These are phyloP conservation scores for Rubroboletus pulcherrimus DNA, from an alignment of 768 basidiomycete species.

Conservation along the genomic window DNA sequence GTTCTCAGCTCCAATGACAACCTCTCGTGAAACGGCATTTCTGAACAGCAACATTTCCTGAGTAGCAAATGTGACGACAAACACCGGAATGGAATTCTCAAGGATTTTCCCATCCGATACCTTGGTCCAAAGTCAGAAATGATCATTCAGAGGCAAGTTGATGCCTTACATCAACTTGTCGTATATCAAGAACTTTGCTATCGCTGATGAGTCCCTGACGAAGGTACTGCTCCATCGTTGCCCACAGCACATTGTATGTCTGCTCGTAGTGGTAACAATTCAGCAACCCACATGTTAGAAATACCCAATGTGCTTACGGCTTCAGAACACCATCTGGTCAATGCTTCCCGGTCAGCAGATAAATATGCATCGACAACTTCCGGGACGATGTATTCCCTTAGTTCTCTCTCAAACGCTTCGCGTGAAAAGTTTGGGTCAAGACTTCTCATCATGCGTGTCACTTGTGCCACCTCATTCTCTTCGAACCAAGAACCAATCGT, in stretches of 20 bases:
- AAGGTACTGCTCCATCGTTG: conserved; percentile 93
- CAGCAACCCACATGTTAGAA: not conserved
- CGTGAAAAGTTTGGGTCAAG: conserved; percentile 85
- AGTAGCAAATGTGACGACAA: conserved; percentile 86
- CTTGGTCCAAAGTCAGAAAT: conserved; percentile 35
- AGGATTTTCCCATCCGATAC: conserved; percentile 84
- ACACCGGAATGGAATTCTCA: conserved; percentile 87
- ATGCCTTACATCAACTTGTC: conserved; percentile 85
- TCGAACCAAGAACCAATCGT: conserved; percentile 90
- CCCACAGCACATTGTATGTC: conserved; percentile 99
- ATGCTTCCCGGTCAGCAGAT: conserved; percentile 79
- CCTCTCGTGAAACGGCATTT: conserved; percentile 83
- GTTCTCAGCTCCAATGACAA: conserved; percentile 83
- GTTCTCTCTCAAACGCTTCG: conserved; percentile 83
- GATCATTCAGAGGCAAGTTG: not conserved
- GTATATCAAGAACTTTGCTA: conserved; percentile 93
- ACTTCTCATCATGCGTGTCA: conserved; percentile 79
- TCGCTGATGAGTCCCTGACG: conserved; percentile 88
- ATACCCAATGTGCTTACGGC: conserved; percentile 56
- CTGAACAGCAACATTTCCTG: conserved; percentile 93
- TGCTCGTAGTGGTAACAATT: conserved; percentile 27
- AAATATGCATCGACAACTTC: conserved; percentile 97
- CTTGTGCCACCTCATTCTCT: conserved; percentile 98
- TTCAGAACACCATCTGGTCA: conserved; percentile 92
- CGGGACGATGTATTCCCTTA: conserved; percentile 95